Evolutionary conservation across 2,329 filamentous ascomycete genomes (phyloP).

Genomic region (Mycosphaerella sp.): DNA sequence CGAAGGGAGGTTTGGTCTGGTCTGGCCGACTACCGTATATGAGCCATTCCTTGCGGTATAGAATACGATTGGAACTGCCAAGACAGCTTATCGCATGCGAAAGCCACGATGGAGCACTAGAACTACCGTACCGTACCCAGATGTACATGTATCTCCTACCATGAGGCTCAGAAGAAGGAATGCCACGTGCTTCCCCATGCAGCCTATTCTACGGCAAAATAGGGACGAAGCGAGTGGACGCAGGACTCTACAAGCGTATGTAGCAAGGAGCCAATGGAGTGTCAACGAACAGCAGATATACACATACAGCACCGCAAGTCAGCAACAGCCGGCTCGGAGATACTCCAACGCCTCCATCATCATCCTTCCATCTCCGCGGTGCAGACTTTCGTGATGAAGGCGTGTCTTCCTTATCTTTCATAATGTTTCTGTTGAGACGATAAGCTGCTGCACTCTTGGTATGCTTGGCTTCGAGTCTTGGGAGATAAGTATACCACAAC

Average conservation of each 20-base stretch:
- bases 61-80: not conserved
- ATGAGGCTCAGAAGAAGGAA: not conserved
- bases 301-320: no score
- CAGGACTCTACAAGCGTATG: no score
- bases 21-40: not conserved
- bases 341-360: not conserved
- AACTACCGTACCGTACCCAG: no score
- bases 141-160: no score
- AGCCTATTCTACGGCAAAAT: not conserved
- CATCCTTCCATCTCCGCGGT: not conserved
- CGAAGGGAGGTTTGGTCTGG: not conserved
- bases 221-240: no score
- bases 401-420: not conserved
- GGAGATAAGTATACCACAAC: constrained; percentile 7
- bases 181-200: not conserved
- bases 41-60: no score
- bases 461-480: constrained; percentile 7
- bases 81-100: not conserved
- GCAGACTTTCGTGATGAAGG: not conserved
- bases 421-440: not conserved
- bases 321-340: not conserved
- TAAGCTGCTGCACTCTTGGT: constrained; percentile 3
- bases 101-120: not conserved
- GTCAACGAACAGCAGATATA: no score
- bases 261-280: no score